Conservation (phyloP, 257 asterid genomes). For the Solanum appendiculatum region DNA sequence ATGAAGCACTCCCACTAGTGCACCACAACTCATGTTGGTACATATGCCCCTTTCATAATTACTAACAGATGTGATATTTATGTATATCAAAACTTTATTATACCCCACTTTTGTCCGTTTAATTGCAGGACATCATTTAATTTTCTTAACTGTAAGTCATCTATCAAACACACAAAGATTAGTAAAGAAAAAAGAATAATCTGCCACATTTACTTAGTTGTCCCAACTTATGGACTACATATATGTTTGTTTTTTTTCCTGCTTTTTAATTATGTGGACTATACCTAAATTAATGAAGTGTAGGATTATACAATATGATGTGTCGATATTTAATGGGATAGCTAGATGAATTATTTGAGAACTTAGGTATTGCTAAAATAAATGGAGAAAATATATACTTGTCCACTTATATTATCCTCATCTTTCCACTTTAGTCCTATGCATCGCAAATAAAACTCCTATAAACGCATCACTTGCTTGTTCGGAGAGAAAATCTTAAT, state of each 20-base stretch:
- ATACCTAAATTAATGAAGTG: not conserved
- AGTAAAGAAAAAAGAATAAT: not conserved
- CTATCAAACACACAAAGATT: not conserved
- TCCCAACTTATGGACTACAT: not conserved
- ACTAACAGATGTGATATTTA: not conserved
- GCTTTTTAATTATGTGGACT: not conserved
- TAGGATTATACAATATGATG: not conserved
- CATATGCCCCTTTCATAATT: not conserved
- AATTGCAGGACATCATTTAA: not conserved
- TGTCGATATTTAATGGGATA: not conserved
- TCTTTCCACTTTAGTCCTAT: no score
- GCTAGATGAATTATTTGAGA: not conserved
- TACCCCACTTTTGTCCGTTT: not conserved
- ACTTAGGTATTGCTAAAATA: not conserved
- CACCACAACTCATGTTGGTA: no score
- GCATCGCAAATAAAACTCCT: no score
- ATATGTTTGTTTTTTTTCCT: not conserved
- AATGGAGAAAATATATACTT: not conserved
- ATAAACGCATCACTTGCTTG: no score
- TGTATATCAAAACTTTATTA: not conserved
- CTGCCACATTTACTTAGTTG: not conserved
- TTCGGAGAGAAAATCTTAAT: no score
- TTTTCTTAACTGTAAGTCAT: not conserved
- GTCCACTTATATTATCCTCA: not conserved
- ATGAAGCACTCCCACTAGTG: rapidly evolving